Conservation (phyloP, 2,329 filamentous ascomycete species). For the Neoarthrinium moseri region DNA sequence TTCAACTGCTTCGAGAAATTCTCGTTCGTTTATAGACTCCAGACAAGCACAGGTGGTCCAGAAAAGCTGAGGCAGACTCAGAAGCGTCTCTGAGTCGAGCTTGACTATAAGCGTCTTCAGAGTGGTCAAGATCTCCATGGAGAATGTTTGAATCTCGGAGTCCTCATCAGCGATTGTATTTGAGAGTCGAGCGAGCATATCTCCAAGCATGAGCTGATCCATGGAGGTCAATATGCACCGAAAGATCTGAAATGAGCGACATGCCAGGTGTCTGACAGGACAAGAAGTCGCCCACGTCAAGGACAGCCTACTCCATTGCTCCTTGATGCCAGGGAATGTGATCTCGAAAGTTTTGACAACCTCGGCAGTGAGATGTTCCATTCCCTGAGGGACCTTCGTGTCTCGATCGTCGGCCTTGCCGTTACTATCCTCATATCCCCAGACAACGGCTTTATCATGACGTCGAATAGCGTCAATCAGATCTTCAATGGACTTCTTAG, state of each 20-base stretch:
- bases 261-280: slow-evolving; percentile 90
- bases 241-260: slow-evolving; percentile 96
- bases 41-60: slow-evolving; percentile 97
- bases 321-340: slow-evolving; percentile 81
- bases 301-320: slow-evolving; percentile 87
- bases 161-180: slow-evolving; percentile 97
- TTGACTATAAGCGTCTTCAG: slow-evolving; percentile 88
- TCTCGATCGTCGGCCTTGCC: slow-evolving; percentile 71
- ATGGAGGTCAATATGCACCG: slow-evolving; percentile 87
- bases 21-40: slow-evolving; percentile 93
- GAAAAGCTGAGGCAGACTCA: slow-evolving; percentile 93
- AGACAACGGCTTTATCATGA: slow-evolving; percentile 81
- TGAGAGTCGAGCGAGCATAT: slow-evolving; percentile 92
- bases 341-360: slow-evolving; percentile 84
- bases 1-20: slow-evolving; percentile 86
- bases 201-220: slow-evolving; percentile 90
- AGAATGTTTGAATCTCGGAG: slow-evolving; percentile 91
- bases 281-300: slow-evolving; percentile 96
- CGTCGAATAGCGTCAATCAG: slow-evolving; percentile 84
- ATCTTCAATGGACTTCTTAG: slow-evolving; percentile 77
- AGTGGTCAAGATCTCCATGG: slow-evolving; percentile 95
- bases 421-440: slow-evolving; percentile 92
- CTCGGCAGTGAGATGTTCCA: slow-evolving; percentile 79
- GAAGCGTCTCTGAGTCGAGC: slow-evolving; percentile 72
- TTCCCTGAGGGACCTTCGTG: slow-evolving; percentile 80